These are phyloP conservation scores for Paramecium biaurelia DNA, from an alignment of 73 alveolate species.

Conservation along the genomic window DNA sequence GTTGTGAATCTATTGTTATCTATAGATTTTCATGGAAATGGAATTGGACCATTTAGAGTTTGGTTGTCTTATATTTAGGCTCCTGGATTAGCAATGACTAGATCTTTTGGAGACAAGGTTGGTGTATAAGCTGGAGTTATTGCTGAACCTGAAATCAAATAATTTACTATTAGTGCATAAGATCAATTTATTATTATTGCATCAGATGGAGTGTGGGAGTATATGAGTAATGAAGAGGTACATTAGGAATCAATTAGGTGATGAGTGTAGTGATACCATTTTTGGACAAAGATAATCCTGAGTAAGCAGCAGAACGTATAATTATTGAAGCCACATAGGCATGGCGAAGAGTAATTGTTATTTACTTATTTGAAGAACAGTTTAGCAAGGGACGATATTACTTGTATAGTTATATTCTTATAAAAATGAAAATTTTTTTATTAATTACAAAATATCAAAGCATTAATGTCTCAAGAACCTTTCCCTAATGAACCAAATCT, in stretches of 20 bases:
- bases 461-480: not conserved
- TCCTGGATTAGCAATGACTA: slow-evolving; percentile 98
- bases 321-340: not conserved
- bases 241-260: not conserved
- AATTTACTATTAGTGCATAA: not conserved
- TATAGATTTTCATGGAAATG: slow-evolving; percentile 68
- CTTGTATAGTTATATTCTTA: slow-evolving; percentile 63
- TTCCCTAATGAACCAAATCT: not conserved
- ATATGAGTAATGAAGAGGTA: slow-evolving; percentile 78
- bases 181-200: slow-evolving; percentile 61
- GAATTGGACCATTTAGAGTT: slow-evolving; percentile 94
- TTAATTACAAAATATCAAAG: not conserved
- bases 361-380: slow-evolving; percentile 13
- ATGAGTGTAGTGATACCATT: slow-evolving; percentile 34
- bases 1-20: slow-evolving; percentile 53
- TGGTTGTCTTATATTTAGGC: slow-evolving; percentile 89
- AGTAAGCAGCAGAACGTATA: not conserved
- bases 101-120: slow-evolving; percentile 93
- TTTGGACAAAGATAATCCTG: slow-evolving; percentile 24
- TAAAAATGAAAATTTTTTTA: not conserved
- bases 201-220: slow-evolving; percentile 91
- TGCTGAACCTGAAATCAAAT: slow-evolving; percentile 61
- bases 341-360: slow-evolving; percentile 30
- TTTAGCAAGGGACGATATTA: slow-evolving; percentile 62
- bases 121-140: slow-evolving; percentile 92